Evolutionary conservation across 2,329 filamentous ascomycete genomes (phyloP), one percentile per base, ranked within the genome.

Genomic region (Annulohypoxylon truncatum): DNA sequence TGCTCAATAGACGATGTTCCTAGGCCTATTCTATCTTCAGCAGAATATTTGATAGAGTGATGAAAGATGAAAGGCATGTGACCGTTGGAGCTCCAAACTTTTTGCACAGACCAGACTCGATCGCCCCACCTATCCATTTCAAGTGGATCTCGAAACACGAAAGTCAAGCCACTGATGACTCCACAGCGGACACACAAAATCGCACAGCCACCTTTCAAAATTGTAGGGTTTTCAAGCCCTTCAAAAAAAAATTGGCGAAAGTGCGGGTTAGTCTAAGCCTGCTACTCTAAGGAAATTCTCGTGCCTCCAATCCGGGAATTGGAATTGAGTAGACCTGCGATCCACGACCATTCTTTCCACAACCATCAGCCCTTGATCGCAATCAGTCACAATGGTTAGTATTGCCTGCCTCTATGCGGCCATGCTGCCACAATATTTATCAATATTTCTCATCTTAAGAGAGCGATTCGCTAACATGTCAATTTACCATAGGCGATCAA

Each of bases 401-500:
- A 38, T 20, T 54, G 12, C 13, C 47, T 9, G n/a, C n/a, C 15
- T 24, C 15, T 3, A 42, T 29, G n/a, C n/a, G n/a, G 33, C 5
- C 3, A 35, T 18, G 15, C 18, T 29, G 35, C 24, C n/a, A 9
- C 18, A 18, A 26, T 29, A 29, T n/a, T 18, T 28, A 57, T 60
- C 50, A 50, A 38, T 55, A 61, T 62, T 59, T 44, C 59, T 61
- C 47, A 71, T 74, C 66, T 72, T 68, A 68, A 66, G 66, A 69
- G 64, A 72, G 66, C 70, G 67, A 67, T 64, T 75, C 74, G 71
- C 78, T 78, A 69, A 77, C 77, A 12, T 78, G 62, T 77, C 65
- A n/a, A 53, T 72, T 75, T 70, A 76, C 70, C 74, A 75, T 79
- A 91, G 94, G 92, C 95, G 89, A 97, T 98, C 93, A 97, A 97